Conservation (phyloP, 768 basidiomycete genomes). For the Clavulina sp. region DNA sequence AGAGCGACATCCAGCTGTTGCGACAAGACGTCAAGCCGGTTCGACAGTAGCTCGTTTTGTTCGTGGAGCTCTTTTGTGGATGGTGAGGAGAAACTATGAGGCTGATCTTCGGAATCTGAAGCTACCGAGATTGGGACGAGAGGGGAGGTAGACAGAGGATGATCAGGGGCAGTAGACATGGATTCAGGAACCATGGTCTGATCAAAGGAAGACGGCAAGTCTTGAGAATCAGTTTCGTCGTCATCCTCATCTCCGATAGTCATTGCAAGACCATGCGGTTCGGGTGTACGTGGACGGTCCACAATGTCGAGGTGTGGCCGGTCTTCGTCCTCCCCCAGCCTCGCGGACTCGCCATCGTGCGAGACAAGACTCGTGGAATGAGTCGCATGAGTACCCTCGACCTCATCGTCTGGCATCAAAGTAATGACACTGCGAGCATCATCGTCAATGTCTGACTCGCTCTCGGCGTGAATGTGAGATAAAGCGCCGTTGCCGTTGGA, state of each 20-base stretch:
- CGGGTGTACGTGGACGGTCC: slow-evolving; percentile 63
- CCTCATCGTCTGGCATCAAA: slow-evolving; percentile 43
- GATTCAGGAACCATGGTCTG: slow-evolving; percentile 6
- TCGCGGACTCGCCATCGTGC: slow-evolving; percentile 29
- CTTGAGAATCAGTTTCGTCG: slow-evolving; percentile 19
- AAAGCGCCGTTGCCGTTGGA: neutral
- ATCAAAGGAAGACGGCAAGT: slow-evolving; percentile 7
- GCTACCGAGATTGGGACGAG: slow-evolving; percentile 12
- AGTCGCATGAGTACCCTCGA: slow-evolving; percentile 26
- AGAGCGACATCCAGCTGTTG: slow-evolving; percentile 62
- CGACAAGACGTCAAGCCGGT: slow-evolving; percentile 42
- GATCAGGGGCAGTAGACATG: neutral
- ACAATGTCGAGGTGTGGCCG: slow-evolving; percentile 27
- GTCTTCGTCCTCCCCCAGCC: slow-evolving; percentile 33
- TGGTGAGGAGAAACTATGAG: slow-evolving; percentile 13
- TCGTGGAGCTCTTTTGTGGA: slow-evolving; percentile 21
- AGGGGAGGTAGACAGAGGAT: slow-evolving; percentile 1
- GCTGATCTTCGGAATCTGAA: slow-evolving; percentile 8
- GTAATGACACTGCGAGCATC: slow-evolving; percentile 59
- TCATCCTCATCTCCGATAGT: slow-evolving; percentile 28
- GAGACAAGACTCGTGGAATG: neutral
- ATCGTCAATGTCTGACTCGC: slow-evolving; percentile 37
- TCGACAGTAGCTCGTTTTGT: slow-evolving; percentile 33
- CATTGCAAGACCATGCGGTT: slow-evolving; percentile 53
- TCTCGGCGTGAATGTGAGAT: slow-evolving; percentile 6